Percentiles rank a stretch among this genome's conserved stretches.
Evolutionary conservation across 441 rosid species (phyloP).

Genomic region (Croton setiger): DNA sequence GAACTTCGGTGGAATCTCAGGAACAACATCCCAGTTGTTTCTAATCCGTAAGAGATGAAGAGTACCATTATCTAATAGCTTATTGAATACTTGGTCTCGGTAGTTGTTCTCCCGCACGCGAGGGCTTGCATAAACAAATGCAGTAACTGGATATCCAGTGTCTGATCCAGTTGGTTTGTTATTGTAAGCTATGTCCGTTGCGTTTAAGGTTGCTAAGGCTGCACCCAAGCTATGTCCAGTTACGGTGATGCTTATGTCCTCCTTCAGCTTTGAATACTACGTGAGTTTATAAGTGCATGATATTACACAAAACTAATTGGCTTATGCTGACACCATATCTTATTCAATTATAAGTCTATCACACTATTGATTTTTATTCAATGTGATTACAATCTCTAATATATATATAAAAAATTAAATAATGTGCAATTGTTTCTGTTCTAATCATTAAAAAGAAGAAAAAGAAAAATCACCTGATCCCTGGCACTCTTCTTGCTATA

Average conservation of each 20-base stretch:
- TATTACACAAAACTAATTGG: no score
- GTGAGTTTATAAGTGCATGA: no score
- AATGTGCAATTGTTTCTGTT: background rate
- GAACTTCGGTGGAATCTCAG: conserved; percentile 20
- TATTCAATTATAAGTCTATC: no score
- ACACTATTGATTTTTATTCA: no score
- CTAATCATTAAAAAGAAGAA: background rate
- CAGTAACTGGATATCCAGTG: conserved; percentile 27
- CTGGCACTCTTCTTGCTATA: conserved; percentile 21
- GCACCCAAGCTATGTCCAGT: conserved; percentile 48
- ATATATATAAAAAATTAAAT: no score
- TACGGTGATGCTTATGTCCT: conserved; percentile 51
- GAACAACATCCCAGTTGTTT: conserved; percentile 27
- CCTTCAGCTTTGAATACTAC: conserved; percentile 29
- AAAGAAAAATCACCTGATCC: conserved; percentile 15
- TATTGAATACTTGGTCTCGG: conserved; percentile 1
- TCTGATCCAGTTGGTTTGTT: conserved; percentile 24
- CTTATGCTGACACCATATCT: no score
- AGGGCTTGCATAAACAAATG: conserved; percentile 24
- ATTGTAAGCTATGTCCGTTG: conserved; percentile 42
- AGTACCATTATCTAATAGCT: conserved; percentile 12
- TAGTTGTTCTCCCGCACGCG: conserved; percentile 22
- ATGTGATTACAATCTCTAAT: no score
- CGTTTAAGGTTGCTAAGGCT: conserved; percentile 43
- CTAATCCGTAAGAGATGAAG: conserved; percentile 29